Base-by-base conservation (phyloP, 352 stramenopile genomes). In the Phytophthora cactorum region DNA sequence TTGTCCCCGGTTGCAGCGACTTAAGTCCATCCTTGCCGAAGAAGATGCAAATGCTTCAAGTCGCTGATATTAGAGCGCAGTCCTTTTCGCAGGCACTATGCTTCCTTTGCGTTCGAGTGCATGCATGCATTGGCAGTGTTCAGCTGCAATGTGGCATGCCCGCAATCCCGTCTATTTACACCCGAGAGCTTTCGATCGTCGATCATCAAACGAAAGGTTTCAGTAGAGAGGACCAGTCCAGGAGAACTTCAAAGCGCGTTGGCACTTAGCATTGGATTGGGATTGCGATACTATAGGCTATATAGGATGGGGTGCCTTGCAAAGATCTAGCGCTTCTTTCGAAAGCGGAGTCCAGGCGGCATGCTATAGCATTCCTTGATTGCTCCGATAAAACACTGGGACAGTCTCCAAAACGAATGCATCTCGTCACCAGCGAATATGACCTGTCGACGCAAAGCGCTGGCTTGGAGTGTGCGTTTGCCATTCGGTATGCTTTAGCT, bases 1-100 rank as follows among this genome's bases (percentile, higher is more conserved):
- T 25, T 43, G 45, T 5, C 0, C 22, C 10, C 28, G 28, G 44
- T 56, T 63, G 61, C 52, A 63, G 32, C 52, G 52, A 56, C 61
- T 53, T 71, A 56, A 54, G 29, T 50, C 46, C 60, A 70, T 69
- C 52, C 43, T 51, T 57, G 34, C 32, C 28, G 47, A 27, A 51
- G 44, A 46, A 10, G 29, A 58, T 54, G 32, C 43, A 71, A 62
- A 29, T 10, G 38, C 65, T 69, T 68, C 52, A 68, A 60, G 29
- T 50, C n/a, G 65, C 44, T 49, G 52, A 69, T 69, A 69, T 64
- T 59, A 49, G 59, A 61, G 55, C 22, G 22, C 14, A 36, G 43
- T 32, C 31, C 45, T 52, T 38, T 64, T 59, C 32, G 25, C 22
- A 10, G 28, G 15, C 17, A 10, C 17, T n/a, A n/a, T 50, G 25